Percentiles rank a stretch among this genome's conserved stretches.
These are phyloP conservation scores for Vitis riparia DNA, from an alignment of 164 flowering plant species.

Conservation along the genomic window DNA sequence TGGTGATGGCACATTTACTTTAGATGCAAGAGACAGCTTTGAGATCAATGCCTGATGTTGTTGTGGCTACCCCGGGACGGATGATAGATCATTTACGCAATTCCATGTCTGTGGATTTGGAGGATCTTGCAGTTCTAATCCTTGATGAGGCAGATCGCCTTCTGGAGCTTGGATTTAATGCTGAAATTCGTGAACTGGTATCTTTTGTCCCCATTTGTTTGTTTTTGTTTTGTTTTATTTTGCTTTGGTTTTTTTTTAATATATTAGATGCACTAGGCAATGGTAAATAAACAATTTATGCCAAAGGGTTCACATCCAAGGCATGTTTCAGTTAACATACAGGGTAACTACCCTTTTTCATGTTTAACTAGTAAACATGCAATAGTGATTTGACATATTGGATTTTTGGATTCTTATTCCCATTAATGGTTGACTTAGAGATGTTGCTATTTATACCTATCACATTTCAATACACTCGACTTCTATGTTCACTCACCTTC, in stretches of 20 bases:
- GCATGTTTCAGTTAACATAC: too few relatives aligned
- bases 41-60: slow-evolving; percentile 92
- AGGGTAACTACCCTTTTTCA: too few relatives aligned
- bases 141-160: slow-evolving; percentile 99
- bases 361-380: too few relatives aligned
- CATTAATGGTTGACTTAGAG: too few relatives aligned
- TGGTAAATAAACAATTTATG: neutral
- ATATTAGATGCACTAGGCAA: too few relatives aligned
- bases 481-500: too few relatives aligned
- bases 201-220: slow-evolving; percentile 1
- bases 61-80: slow-evolving; percentile 98
- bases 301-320: too few relatives aligned
- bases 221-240: neutral
- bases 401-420: too few relatives aligned
- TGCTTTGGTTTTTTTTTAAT: neutral
- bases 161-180: slow-evolving; percentile 88
- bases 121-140: slow-evolving; percentile 89
- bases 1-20: slow-evolving; percentile 14
- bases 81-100: slow-evolving; percentile 95
- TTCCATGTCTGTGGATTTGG: slow-evolving; percentile 91
- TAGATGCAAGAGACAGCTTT: slow-evolving; percentile 87
- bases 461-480: too few relatives aligned
- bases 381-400: too few relatives aligned
- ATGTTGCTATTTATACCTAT: too few relatives aligned
- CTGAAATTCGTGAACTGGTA: slow-evolving; percentile 91